Conservation (phyloP, 2,329 filamentous ascomycete genomes). For the Cryoendolithus antarcticus region DNA sequence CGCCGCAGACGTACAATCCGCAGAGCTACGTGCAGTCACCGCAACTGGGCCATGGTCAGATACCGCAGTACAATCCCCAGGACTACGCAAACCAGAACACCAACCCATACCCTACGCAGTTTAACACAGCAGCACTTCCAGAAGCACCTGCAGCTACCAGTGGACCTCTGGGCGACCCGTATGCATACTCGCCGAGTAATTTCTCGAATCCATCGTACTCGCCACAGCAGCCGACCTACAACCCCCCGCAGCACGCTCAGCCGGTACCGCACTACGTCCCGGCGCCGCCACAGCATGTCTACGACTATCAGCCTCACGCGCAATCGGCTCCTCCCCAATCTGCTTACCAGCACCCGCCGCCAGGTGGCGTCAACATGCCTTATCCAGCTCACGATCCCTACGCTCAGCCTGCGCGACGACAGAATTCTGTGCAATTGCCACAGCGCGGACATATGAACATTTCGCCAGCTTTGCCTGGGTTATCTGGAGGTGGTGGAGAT, state of each 20-base stretch:
- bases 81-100: slow-evolving; percentile 36
- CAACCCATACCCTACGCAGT: slow-evolving; percentile 20
- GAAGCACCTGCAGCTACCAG: slow-evolving; percentile 14
- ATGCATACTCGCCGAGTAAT: slow-evolving; percentile 14
- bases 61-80: slow-evolving; percentile 59
- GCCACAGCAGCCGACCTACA: slow-evolving; percentile 10
- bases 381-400: slow-evolving; percentile 13
- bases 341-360: slow-evolving; percentile 8
- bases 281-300: slow-evolving; percentile 12
- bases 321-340: slow-evolving; percentile 13
- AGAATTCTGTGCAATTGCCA: slow-evolving; percentile 10
- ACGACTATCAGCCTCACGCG: slow-evolving; percentile 8
- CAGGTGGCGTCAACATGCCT: slow-evolving; percentile 8
- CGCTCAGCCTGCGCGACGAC: slow-evolving; percentile 9
- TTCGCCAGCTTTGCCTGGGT: slow-evolving; percentile 11
- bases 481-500: slow-evolving; percentile 7
- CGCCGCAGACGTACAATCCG: slow-evolving; percentile 44
- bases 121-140: slow-evolving; percentile 15
- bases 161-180: slow-evolving; percentile 17
- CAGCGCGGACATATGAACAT: slow-evolving; percentile 5
- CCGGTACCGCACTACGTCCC: slow-evolving; percentile 13
- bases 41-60: slow-evolving; percentile 34
- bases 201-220: slow-evolving; percentile 5
- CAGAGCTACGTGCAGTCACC: slow-evolving; percentile 44
- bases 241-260: slow-evolving; percentile 6